A percentile compares a stretch with the other conserved stretches of the same genome.
Evolutionary conservation across 1,139 yeast species (phyloP).

Genomic region (Lipomyces yarrowii): DNA sequence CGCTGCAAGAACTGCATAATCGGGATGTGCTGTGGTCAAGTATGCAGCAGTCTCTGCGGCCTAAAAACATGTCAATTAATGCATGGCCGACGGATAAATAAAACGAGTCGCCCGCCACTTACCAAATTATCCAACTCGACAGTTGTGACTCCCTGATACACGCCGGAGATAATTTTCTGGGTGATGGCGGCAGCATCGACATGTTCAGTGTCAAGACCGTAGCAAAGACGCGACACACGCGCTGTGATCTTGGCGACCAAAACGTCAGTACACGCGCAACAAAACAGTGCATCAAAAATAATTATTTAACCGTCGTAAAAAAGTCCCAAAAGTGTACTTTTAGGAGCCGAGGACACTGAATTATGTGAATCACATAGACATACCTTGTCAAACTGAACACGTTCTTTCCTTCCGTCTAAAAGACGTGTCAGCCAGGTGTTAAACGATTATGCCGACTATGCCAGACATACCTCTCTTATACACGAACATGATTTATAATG

Average conservation of each 20-base stretch:
- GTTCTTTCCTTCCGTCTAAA: slow-evolving; percentile 69
- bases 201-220: slow-evolving; percentile 79
- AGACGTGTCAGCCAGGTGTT: slow-evolving; percentile 8
- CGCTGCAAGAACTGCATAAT: slow-evolving; percentile 92
- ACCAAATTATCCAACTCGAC: slow-evolving; percentile 80
- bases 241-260: slow-evolving; percentile 53
- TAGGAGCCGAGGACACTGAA: not conserved
- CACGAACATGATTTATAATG: slow-evolving; percentile 49
- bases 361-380: not conserved
- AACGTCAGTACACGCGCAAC: not conserved
- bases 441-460: not conserved
- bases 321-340: not conserved
- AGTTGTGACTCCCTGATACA: slow-evolving; percentile 95
- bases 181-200: slow-evolving; percentile 90
- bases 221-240: slow-evolving; percentile 67
- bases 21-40: slow-evolving; percentile 96
- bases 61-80: slow-evolving; percentile 7
- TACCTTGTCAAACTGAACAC: slow-evolving; percentile 73
- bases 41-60: slow-evolving; percentile 98
- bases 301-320: not conserved
- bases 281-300: not conserved
- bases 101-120: slow-evolving; percentile 5
- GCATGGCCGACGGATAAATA: not conserved
- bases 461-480: slow-evolving; percentile 50
- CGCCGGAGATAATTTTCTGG: slow-evolving; percentile 85